Conservation (phyloP, 305 asterid species). For the Fraxinus sp. region DNA sequence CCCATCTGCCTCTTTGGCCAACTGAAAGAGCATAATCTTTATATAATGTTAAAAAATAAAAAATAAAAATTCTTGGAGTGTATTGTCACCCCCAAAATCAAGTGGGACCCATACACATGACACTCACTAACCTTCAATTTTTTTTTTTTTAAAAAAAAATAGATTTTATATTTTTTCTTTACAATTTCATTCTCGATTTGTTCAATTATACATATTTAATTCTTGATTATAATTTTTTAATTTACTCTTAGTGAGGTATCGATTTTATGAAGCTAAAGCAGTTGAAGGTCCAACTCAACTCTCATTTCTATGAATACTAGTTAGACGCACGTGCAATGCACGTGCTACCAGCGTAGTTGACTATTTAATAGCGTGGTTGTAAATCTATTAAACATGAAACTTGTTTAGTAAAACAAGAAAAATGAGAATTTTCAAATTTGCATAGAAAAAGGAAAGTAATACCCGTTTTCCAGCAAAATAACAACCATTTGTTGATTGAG, state of each 20-base stretch:
- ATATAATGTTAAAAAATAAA: neutral
- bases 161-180: too few relatives aligned
- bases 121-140: neutral
- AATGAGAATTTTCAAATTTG: too few relatives aligned
- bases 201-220: neutral
- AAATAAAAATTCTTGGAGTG: neutral
- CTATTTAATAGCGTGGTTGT: too few relatives aligned
- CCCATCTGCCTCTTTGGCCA: slow-evolving; percentile 2
- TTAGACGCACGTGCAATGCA: too few relatives aligned
- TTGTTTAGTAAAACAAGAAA: too few relatives aligned
- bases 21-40: slow-evolving; percentile 12
- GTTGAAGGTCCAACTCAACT: neutral
- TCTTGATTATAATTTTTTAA: neutral
- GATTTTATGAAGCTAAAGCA: neutral
- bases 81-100: neutral
- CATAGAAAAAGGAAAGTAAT: too few relatives aligned
- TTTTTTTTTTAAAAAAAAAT: too few relatives aligned
- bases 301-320: too few relatives aligned
- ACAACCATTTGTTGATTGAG: too few relatives aligned
- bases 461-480: too few relatives aligned
- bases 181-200: neutral
- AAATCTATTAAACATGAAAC: too few relatives aligned
- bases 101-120: neutral
- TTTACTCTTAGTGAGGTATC: neutral
- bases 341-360: too few relatives aligned